These are phyloP conservation scores for Clitopilus passeckerianus DNA, from an alignment of 768 basidiomycete genomes.

Conservation along the genomic window DNA sequence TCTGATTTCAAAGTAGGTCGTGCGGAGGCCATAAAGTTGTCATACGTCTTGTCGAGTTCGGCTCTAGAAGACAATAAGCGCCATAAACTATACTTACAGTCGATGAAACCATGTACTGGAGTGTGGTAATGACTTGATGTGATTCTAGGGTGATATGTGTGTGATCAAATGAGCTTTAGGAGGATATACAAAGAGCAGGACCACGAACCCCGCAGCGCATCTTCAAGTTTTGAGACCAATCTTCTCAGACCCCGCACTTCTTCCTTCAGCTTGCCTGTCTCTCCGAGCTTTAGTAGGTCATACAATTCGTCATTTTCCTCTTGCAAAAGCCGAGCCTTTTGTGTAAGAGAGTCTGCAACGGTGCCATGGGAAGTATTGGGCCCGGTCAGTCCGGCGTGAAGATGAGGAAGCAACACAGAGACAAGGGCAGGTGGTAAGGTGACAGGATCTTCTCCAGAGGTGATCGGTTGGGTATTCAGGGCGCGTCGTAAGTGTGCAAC, in stretches of 20 bases:
- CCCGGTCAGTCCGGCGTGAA: constrained; percentile 36
- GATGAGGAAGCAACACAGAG: constrained; percentile 64
- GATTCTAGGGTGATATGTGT: constrained; percentile 49
- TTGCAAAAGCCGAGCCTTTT: constrained; percentile 67
- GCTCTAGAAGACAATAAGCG: constrained; percentile 35
- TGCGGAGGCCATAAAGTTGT: constrained; percentile 44
- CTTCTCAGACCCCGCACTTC: constrained; percentile 68
- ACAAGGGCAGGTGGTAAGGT: constrained; percentile 69
- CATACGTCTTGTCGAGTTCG: constrained; percentile 76
- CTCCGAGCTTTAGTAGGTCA: constrained; percentile 63
- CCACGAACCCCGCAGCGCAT: constrained; percentile 66
- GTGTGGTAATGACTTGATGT: constrained; percentile 59
- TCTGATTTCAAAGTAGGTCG: constrained; percentile 34
- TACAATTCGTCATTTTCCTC: constrained; percentile 89
- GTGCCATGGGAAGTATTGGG: constrained; percentile 40
- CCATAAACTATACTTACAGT: constrained; percentile 3
- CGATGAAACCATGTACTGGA: constrained; percentile 43
- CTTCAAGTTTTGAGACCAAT: constrained; percentile 65
- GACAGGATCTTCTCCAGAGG: constrained; percentile 56
- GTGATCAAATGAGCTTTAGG: constrained; percentile 7
- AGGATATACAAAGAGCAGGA: background rate
- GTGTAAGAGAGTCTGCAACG: constrained; percentile 69
- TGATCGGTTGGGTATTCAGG: constrained; percentile 53
- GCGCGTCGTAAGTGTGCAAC: constrained; percentile 63
- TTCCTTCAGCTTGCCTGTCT: constrained; percentile 79